Evolutionary conservation across 768 basidiomycete species (phyloP), one percentile per base, ranked within the genome.

Genomic region (Boletus rex-veris): DNA sequence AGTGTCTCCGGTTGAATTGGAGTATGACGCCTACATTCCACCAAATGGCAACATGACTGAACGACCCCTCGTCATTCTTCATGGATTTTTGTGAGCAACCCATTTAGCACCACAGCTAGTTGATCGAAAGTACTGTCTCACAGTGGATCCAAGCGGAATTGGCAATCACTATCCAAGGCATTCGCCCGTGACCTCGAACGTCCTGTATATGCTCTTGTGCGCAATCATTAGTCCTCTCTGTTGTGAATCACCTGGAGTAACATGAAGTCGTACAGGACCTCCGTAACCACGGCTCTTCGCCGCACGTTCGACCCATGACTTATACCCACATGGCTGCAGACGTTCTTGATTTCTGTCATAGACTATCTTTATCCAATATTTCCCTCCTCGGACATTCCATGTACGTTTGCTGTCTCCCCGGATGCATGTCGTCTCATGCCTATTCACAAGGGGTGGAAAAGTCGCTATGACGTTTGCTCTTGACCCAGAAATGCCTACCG

Each of bases 91-190:
- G 84, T 85, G 55, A 64, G 82, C 60, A 55, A 21, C 31, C 35
- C 21, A 3, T 53, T 35, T 5, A 12, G 8, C 28, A 9, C 14
- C 30, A n/a, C 38, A 19, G 36, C 55, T 38, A 9, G 16, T 10
- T 50, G 21, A 37, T 43, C 43, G 33, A 60, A 55, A 21, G 21
- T 31, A 26, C 45, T 19, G 12, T 30, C 33, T 39, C 28, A 28
- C 60, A 93, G 90, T 60, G 92, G 92, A 0, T 91, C 86, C 37
- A 93, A 94, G 66, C 82, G 92, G 54, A 96, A 96, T 66, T 97
- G 92, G 91, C 74, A 80, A 6, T 89, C 90, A 0, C 75, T 96
- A 5, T 81, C 88, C 7, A 91, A 89, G 61, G 81, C 83, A 0
- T 84, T 97, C 55, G 74, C 80, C n/a, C 74, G 77, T 31, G 80